These are phyloP conservation scores for Pestalotiopsis fici DNA, from an alignment of 2,329 filamentous ascomycete genomes.

Conservation along the genomic window DNA sequence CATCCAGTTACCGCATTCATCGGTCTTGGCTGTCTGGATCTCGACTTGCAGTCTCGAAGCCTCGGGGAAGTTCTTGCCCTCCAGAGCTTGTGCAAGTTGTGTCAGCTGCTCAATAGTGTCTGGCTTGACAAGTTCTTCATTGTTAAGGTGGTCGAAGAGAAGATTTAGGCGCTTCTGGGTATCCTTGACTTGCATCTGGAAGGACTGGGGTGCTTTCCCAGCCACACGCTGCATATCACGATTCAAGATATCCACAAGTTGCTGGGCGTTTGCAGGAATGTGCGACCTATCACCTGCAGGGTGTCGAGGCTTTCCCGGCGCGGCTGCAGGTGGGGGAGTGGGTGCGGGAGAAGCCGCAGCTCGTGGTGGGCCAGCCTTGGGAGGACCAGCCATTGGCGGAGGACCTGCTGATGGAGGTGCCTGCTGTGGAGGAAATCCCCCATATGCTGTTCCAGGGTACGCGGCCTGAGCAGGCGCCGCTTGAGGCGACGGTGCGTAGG, in stretches of 20 bases:
- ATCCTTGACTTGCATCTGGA: conserved; percentile 87
- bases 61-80: conserved; percentile 67
- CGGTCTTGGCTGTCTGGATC: conserved; percentile 74
- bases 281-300: conserved; percentile 88
- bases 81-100: conserved; percentile 65
- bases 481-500: conserved; percentile 51
- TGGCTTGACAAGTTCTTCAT: conserved; percentile 83
- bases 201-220: conserved; percentile 79
- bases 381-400: conserved; percentile 38
- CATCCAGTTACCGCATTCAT: conserved; percentile 87
- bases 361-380: conserved; percentile 17
- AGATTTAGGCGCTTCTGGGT: conserved; percentile 90
- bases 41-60: conserved; percentile 72
- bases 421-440: conserved; percentile 36
- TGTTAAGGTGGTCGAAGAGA: conserved; percentile 97
- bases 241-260: conserved; percentile 78
- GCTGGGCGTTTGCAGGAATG: conserved; percentile 75
- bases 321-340: conserved; percentile 47
- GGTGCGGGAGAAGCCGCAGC: conserved; percentile 38
- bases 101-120: conserved; percentile 72
- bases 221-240: conserved; percentile 89
- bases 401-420: conserved; percentile 37
- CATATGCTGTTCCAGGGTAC: conserved; percentile 62
- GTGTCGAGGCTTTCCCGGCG: conserved; percentile 64
- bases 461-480: conserved; percentile 48